Evolutionary conservation across 1,284 basidiomycete species (phyloP), one percentile per base, ranked within the genome.

Genomic region (Cryptococcus maquisensis): DNA sequence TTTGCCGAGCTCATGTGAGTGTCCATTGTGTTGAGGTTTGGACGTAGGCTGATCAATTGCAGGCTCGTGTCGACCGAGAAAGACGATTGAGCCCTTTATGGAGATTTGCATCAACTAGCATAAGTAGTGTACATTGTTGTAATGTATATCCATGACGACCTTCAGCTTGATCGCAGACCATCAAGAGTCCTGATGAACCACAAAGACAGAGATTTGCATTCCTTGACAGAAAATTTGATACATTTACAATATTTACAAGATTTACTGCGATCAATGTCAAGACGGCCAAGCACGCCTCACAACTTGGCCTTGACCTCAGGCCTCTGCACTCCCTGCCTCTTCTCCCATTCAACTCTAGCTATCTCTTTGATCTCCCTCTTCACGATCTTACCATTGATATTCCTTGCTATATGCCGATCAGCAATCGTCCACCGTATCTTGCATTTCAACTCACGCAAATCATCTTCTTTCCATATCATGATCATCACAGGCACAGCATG

Each of bases 1-100:
- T 75, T 73, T 51, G 44, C 61, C 24, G 52, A 72, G 9, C 54
- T 67, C 43, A 73, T 75, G 73, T 75, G 65, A 55, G 73, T 73
- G 10, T 32, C 28, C 7, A 8, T 32, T 18, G 26, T 41, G 35
- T 43, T 35, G 18, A 23, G 26, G 44, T 13, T 28, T 1, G 23
- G 24, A n/a, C n/a, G 9, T 24, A 35, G 4, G 26, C 41, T 52
- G 36, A 52, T 26, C 8, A 21, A 13, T 6, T 1, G 2, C 32
- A 52, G 51, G 51, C 46, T 52, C 20, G 51, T 52, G 2, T 52
- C 51, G 21, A 39, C 51, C 20, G 46, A 52, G 18, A 38, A 20
- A 9, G 45, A 52, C 13, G 26, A 51, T 20, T 39, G 35, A 37
- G 35, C 5, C 23, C 13, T 16, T 12, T 21, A 39, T 24, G 16